Conservation (phyloP, 139 green algal genomes). For the Coelastrella sp. region DNA sequence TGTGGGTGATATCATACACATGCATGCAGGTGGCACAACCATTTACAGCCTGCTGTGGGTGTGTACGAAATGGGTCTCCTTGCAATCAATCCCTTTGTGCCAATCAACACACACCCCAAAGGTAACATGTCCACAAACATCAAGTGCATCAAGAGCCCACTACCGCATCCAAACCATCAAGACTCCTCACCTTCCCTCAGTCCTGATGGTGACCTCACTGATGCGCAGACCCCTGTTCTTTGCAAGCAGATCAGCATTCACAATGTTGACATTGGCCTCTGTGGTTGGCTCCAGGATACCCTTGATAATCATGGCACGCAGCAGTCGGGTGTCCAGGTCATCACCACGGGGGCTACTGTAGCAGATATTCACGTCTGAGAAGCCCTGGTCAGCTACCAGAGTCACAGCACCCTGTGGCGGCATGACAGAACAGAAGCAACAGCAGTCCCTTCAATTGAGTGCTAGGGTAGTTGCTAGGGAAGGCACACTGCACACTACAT, state of each 20-base stretch:
- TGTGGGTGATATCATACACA: no score
- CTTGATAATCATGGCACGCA: slow-evolving; percentile 96
- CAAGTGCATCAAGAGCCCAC: no score
- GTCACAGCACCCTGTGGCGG: slow-evolving; percentile 56
- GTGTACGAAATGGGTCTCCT: neutral
- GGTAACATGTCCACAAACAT: no score
- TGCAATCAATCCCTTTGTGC: neutral
- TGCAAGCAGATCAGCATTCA: slow-evolving; percentile 96
- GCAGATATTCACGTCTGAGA: slow-evolving; percentile 86
- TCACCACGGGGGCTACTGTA: slow-evolving; percentile 85
- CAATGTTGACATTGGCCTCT: slow-evolving; percentile 61
- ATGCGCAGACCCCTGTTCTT: slow-evolving; percentile 85
- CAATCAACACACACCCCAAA: neutral
- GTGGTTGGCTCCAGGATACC: slow-evolving; percentile 84
- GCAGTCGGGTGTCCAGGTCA: slow-evolving; percentile 93
- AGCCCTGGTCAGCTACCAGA: slow-evolving; percentile 67
- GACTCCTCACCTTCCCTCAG: slow-evolving; percentile 54
- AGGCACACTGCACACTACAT: no score
- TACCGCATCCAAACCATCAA: neutral
- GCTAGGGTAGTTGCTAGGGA: no score
- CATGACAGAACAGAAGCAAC: no score
- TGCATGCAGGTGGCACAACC: no score
- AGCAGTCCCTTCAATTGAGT: neutral
- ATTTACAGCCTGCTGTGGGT: neutral
- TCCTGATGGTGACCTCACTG: slow-evolving; percentile 58